phyloP scores from a whole-genome alignment of 2,329 filamentous ascomycete genomes.

The Tothia fuscella region DNA sequence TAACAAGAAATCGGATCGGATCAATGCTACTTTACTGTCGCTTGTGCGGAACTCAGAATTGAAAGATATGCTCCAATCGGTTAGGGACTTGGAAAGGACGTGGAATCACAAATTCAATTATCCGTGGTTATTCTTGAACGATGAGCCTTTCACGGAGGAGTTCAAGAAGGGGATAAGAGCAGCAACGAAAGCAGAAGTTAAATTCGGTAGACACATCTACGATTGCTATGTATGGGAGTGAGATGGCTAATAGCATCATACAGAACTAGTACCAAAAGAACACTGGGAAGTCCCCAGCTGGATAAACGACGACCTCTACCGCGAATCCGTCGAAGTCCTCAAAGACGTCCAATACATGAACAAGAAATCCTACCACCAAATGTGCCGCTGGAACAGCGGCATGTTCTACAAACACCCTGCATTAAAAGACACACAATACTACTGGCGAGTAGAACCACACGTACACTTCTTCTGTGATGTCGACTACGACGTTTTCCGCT shows the following conservation, averaged over 20 bases:
- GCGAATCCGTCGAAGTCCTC: constrained; percentile 72
- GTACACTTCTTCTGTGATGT: constrained; percentile 99
- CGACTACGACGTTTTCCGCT: constrained; percentile 96
- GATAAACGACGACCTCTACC: constrained; percentile 81
- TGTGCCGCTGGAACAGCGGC: constrained; percentile 98
- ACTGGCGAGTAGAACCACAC: constrained; percentile 97
- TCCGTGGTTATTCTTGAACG: constrained; percentile 98
- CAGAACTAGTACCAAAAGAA: constrained; percentile 81
- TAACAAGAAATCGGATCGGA: constrained; percentile 64
- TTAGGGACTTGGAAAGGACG: constrained; percentile 82
- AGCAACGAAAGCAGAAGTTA: constrained; percentile 76
- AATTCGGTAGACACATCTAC: constrained; percentile 50
- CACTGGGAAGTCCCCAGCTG: constrained; percentile 88
- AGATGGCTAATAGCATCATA: constrained; percentile 17
- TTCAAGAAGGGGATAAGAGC: constrained; percentile 76
- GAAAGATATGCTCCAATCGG: constrained; percentile 70
- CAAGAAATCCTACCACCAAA: constrained; percentile 88
- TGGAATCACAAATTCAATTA: constrained; percentile 99
- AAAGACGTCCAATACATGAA: constrained; percentile 85
- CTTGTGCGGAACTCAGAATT: constrained; percentile 90
- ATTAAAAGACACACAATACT: constrained; percentile 70
- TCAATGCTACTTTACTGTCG: constrained; percentile 84
- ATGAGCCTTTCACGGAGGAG: constrained; percentile 82
- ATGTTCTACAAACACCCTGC: constrained; percentile 96
- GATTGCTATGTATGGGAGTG: neutral